Evolutionary conservation across 768 basidiomycete genomes (phyloP).

Genomic region (Leucocoprinus sp.): DNA sequence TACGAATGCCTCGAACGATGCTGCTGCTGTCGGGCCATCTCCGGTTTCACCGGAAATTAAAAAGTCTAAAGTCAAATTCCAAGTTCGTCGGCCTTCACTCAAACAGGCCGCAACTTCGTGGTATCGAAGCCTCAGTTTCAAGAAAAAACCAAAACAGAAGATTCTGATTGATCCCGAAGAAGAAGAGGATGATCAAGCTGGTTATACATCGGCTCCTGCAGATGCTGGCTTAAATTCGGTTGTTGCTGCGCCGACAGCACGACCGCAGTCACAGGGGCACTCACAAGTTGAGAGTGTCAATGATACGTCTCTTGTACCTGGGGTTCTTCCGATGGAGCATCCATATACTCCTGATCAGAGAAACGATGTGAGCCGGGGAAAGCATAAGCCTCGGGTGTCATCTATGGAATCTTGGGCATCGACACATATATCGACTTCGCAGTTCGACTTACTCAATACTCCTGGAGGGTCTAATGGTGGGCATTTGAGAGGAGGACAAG

Average conservation of each 20-base stretch:
- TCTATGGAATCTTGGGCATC: conserved; percentile 11
- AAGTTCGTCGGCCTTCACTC: conserved; percentile 18
- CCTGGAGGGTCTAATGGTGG: conserved; percentile 5
- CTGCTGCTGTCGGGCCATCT: not conserved
- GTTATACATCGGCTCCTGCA: not conserved
- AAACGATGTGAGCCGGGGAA: not conserved
- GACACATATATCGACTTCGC: conserved; percentile 9
- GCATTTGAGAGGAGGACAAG: conserved; percentile 1
- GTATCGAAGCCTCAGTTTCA: conserved; percentile 31
- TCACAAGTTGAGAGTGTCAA: conserved; percentile 4
- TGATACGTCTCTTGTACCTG: not conserved
- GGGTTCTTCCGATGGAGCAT: conserved; percentile 3
- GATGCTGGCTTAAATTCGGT: not conserved
- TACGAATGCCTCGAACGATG: not conserved
- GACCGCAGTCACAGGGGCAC: conserved; percentile 7
- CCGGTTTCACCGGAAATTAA: conserved; percentile 9
- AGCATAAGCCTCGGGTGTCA: conserved; percentile 4
- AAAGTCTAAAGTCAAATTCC: conserved; percentile 18
- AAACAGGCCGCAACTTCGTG: conserved; percentile 30
- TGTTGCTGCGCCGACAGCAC: not conserved
- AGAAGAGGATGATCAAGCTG: conserved; percentile 20
- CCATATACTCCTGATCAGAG: not conserved
- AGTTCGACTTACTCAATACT: conserved; percentile 12
- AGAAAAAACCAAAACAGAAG: conserved; percentile 23
- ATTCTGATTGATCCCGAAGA: conserved; percentile 25